Conservation (phyloP, 345 rosid genomes). For the Combretum micranthum region DNA sequence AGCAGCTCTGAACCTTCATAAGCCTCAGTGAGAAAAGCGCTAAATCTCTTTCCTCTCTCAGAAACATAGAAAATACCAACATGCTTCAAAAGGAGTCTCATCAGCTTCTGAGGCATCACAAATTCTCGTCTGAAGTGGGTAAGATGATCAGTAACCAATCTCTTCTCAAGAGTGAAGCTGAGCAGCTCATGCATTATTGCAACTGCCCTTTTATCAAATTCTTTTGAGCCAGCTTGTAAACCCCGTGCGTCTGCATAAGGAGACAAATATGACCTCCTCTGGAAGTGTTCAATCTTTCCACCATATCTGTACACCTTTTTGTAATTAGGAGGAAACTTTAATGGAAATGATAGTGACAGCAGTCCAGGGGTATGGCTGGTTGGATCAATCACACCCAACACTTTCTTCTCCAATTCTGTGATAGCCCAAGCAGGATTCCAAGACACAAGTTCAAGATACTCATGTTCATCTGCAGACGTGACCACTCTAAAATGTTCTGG, state of each 20-base stretch:
- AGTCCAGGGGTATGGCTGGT: constrained; percentile 46
- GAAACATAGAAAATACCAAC: constrained; percentile 84
- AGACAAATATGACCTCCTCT: constrained; percentile 68
- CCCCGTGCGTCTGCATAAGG: constrained; percentile 73
- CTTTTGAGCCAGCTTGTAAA: constrained; percentile 67
- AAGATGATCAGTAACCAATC: constrained; percentile 84
- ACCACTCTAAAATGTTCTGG: constrained; percentile 62
- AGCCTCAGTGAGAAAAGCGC: constrained; percentile 76
- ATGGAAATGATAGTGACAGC: constrained; percentile 66
- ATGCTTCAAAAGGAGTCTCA: constrained; percentile 89
- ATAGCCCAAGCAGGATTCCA: constrained; percentile 86
- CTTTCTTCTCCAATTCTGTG: constrained; percentile 74
- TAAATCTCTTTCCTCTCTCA: constrained; percentile 87
- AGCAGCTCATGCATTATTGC: constrained; percentile 85
- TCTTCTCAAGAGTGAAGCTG: constrained; percentile 81
- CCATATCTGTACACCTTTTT: constrained; percentile 68
- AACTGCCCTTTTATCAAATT: constrained; percentile 85
- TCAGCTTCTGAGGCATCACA: constrained; percentile 88
- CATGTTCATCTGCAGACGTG: constrained; percentile 32
- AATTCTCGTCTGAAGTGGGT: constrained; percentile 75
- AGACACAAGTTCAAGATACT: constrained; percentile 58
- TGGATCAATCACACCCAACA: constrained; percentile 26
- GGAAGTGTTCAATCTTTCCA: constrained; percentile 81
- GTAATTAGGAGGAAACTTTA: constrained; percentile 69
- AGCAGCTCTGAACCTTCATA: constrained; percentile 62